A percentile compares a stretch with the other conserved stretches of the same genome.
Conservation (phyloP, 768 basidiomycete species). For the Leccinum fibrillosum region DNA sequence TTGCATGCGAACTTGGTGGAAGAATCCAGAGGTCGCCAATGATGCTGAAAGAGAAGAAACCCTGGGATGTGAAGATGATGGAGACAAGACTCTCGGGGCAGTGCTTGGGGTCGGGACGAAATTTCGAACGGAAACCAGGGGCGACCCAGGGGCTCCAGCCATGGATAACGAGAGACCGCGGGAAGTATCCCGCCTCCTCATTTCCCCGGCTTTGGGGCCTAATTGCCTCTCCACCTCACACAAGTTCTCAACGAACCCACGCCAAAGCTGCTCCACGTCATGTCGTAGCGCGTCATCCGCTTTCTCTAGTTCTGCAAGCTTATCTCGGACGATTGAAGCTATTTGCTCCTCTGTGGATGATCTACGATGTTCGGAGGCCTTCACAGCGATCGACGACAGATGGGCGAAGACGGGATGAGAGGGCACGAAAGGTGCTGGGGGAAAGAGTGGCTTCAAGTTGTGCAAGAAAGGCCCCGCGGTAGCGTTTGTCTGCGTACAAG, state of each 20-base stretch:
- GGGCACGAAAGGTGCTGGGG: conserved; percentile 74
- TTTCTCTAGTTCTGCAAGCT: conserved; percentile 53
- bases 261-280: conserved; percentile 66
- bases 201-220: conserved; percentile 16
- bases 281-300: conserved; percentile 51
- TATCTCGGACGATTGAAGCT: conserved; percentile 47
- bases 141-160: conserved; percentile 29
- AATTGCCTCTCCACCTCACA: conserved; percentile 41
- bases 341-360: conserved; percentile 58
- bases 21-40: conserved; percentile 53
- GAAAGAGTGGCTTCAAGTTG: conserved; percentile 58
- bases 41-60: conserved; percentile 71
- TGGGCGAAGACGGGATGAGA: conserved; percentile 69
- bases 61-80: conserved; percentile 38
- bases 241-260: conserved; percentile 48
- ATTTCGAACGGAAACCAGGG: conserved; percentile 43
- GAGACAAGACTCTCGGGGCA: conserved; percentile 34
- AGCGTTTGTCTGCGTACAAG: conserved; percentile 19
- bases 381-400: conserved; percentile 54
- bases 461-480: conserved; percentile 43
- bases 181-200: conserved; percentile 19
- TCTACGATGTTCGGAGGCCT: conserved; percentile 53
- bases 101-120: conserved; percentile 52
- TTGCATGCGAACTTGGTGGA: conserved; percentile 44
- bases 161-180: conserved; percentile 18